Percentiles rank a stretch among this genome's conserved stretches.
phyloP scores from a whole-genome alignment of 352 stramenopile species.

The Phytophthora lateralis region DNA sequence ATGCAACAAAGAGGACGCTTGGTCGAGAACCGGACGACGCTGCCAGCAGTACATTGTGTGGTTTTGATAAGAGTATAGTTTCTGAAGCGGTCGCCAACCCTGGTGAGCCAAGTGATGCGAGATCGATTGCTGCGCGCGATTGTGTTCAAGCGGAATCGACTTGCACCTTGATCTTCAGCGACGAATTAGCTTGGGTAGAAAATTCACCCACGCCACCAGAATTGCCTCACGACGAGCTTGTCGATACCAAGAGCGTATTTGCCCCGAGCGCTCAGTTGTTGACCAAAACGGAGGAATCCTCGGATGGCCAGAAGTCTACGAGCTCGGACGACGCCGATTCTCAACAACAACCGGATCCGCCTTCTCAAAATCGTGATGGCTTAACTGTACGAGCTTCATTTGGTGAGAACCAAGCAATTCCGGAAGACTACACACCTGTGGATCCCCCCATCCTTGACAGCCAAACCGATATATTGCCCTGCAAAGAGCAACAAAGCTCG shows the following conservation, averaged over 20 bases:
- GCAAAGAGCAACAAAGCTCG: not conserved
- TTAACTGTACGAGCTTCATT: not conserved
- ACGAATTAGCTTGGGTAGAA: not conserved
- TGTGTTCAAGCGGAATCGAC: not conserved
- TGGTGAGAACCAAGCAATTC: not conserved
- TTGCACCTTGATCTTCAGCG: not conserved
- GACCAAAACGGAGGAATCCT: not conserved
- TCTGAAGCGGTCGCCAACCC: not conserved
- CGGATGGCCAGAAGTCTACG: not conserved
- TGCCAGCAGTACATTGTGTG: not conserved
- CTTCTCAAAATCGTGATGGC: not conserved
- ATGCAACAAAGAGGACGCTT: not conserved
- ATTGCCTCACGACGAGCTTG: slow-evolving; percentile 1
- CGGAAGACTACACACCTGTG: not conserved
- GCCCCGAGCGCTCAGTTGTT: not conserved
- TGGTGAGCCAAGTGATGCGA: not conserved
- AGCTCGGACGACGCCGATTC: not conserved
- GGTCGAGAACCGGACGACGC: not conserved
- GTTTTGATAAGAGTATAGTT: not conserved
- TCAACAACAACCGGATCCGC: not conserved
- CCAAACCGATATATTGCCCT: not conserved
- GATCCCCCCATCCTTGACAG: not conserved
- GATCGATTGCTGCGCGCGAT: not conserved
- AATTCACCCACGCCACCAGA: not conserved
- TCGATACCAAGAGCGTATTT: not conserved